Conservation (phyloP, 208 protist genomes). For the Balamuthia mandrillaris region DNA sequence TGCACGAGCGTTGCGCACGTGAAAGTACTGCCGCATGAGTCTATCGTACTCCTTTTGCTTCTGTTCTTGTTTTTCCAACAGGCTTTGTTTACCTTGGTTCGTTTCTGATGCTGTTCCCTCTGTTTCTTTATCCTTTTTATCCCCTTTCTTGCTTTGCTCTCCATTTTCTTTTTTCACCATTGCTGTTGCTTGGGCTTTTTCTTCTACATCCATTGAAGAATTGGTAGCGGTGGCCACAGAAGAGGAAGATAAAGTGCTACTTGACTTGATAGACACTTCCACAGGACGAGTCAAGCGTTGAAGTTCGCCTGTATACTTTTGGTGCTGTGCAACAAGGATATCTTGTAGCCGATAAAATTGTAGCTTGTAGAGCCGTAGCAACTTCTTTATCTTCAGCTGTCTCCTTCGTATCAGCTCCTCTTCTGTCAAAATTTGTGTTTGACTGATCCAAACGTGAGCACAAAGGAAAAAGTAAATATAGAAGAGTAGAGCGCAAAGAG, state of each 20-base stretch:
- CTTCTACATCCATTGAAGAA: conserved; percentile 14
- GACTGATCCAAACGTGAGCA: not conserved
- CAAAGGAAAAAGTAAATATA: not conserved
- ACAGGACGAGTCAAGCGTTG: not conserved
- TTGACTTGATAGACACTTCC: not conserved
- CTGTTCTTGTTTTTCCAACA: no score
- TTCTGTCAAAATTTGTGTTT: not conserved
- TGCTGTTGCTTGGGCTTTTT: not conserved
- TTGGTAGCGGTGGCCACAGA: not conserved
- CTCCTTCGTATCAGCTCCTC: not conserved
- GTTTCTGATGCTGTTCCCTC: no score
- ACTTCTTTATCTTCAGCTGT: not conserved
- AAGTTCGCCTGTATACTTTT: not conserved
- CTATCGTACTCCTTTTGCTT: no score
- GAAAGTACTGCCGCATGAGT: no score
- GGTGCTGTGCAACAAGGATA: not conserved
- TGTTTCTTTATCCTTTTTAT: no score
- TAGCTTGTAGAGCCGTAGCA: conserved; percentile 11
- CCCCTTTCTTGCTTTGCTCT: no score
- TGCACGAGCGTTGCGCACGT: no score
- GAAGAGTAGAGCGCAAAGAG: not conserved
- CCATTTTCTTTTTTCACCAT: no score
- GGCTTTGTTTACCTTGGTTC: no score
- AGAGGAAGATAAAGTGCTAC: not conserved
- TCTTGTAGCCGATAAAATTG: conserved; percentile 18